phyloP scores from a whole-genome alignment of 148 eudicot genomes.

The Diospyros lotus region DNA sequence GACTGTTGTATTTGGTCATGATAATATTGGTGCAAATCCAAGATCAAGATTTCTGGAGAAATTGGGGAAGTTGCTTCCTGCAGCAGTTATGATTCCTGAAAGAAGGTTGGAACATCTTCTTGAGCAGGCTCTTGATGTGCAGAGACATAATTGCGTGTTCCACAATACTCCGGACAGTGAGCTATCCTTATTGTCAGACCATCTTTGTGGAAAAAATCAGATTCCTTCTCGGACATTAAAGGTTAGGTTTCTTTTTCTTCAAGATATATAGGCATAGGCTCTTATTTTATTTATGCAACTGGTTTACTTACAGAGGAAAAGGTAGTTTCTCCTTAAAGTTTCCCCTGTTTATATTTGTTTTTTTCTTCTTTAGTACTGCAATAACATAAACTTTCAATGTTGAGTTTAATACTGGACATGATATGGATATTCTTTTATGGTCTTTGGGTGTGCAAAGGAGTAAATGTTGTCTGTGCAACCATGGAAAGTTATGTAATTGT shows the following conservation, averaged over 20 bases:
- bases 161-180: slow-evolving; percentile 64
- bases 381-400: too few species aligned
- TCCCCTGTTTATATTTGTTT: background rate
- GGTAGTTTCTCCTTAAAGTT: background rate
- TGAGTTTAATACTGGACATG: background rate
- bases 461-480: background rate
- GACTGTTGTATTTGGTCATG: slow-evolving; percentile 17
- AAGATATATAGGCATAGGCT: background rate
- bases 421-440: background rate
- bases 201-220: slow-evolving; percentile 48
- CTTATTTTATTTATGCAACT: too few species aligned
- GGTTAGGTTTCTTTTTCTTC: slow-evolving; percentile 24
- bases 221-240: slow-evolving; percentile 71
- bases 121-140: slow-evolving; percentile 72
- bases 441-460: background rate
- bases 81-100: slow-evolving; percentile 57
- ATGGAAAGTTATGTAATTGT: background rate
- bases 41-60: slow-evolving; percentile 56
- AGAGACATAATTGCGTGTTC: slow-evolving; percentile 50
- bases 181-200: slow-evolving; percentile 38
- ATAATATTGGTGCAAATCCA: slow-evolving; percentile 19
- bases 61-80: slow-evolving; percentile 59
- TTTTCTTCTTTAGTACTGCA: too few species aligned
- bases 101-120: slow-evolving; percentile 63
- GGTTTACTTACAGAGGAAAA: too few species aligned